Evolutionary conservation across 179 eudicot species (phyloP), one percentile per base, ranked within the genome.

Genomic region (Beta lomatogona): DNA sequence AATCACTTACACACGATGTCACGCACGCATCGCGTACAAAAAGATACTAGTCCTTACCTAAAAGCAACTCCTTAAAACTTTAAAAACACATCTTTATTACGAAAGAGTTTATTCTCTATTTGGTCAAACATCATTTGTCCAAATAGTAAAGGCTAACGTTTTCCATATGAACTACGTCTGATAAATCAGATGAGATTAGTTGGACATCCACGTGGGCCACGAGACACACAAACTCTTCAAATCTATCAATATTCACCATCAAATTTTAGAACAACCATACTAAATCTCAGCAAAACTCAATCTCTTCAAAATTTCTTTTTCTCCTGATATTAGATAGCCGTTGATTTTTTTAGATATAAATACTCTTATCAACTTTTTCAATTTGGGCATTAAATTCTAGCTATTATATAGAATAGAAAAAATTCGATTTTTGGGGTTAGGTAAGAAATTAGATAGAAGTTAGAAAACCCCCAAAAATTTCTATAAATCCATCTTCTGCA

Each of bases 181-280:
- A 36, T 36, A 36, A 36, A 36, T 36, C 41, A 36, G 41, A 36
- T 36, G 41, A 36, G 41, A 36, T 36, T 36, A 36, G 41, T 36
- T 36, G 41, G n/a, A 15, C 3, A 16, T 68, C 52, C 76, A 31
- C 76, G 22, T 73, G 76, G 63, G 60, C 61, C 76, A 73, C 76
- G 72, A 68, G 72, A 14, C 22, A 41, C 41, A 18, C 72, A 61
- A 57, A 48, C 52, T 48, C 66, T 8, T 19, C 66, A 7, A 8
- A 19, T 22, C 13, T 61, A 8, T 25, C 67, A 63, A 21, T n/a
- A n/a, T n/a, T 58, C 61, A 5, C 1, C 19, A 16, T 58, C 61
- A 63, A n/a, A 8, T 0, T 63, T 8, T 48, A 48, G 53, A 48
- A 9, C 53, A 48, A 48, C 7, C 11, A 48, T 48, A 60, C 10